Evolutionary conservation across 2,329 filamentous ascomycete species (phyloP).

Genomic region (Gnomoniopsis smithogilvyi): DNA sequence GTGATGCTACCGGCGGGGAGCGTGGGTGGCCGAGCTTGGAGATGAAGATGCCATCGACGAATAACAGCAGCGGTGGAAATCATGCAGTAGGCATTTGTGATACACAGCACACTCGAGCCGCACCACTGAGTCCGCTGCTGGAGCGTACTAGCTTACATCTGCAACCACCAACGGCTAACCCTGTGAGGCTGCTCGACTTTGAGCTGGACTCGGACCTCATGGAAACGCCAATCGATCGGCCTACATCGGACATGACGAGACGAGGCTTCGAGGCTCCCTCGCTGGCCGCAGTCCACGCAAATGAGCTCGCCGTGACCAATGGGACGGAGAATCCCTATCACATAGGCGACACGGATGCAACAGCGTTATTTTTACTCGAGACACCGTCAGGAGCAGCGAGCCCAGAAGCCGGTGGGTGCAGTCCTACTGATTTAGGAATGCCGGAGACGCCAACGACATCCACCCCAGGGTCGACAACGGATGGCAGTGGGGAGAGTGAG

Average conservation of each 20-base stretch:
- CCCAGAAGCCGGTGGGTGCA: conserved; percentile 5
- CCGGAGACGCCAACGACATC: conserved; percentile 10
- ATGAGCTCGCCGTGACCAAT: neutral
- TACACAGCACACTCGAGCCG: conserved; percentile 3
- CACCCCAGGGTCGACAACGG: neutral
- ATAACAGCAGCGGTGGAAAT: neutral
- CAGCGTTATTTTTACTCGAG: conserved; percentile 7
- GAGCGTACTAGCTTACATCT: conserved; percentile 10
- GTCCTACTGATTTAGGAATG: conserved; percentile 4
- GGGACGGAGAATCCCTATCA: conserved; percentile 10
- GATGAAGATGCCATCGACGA: conserved; percentile 19
- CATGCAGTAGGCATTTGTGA: neutral
- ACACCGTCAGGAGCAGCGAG: conserved; percentile 12
- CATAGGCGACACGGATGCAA: conserved; percentile 10
- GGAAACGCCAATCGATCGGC: conserved; percentile 13
- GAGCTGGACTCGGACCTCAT: conserved; percentile 22
- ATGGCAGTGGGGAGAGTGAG: neutral
- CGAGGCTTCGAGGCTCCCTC: conserved; percentile 7
- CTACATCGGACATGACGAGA: neutral
- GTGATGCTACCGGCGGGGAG: conserved; percentile 20
- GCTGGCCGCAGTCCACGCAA: conserved; percentile 2
- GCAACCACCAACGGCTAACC: conserved; percentile 17
- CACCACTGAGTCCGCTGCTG: conserved; percentile 18
- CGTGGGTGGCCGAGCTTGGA: conserved; percentile 24
- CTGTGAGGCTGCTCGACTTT: conserved; percentile 20